Conservation (phyloP, 805 yeast species). For the Starmerella powellii region DNA sequence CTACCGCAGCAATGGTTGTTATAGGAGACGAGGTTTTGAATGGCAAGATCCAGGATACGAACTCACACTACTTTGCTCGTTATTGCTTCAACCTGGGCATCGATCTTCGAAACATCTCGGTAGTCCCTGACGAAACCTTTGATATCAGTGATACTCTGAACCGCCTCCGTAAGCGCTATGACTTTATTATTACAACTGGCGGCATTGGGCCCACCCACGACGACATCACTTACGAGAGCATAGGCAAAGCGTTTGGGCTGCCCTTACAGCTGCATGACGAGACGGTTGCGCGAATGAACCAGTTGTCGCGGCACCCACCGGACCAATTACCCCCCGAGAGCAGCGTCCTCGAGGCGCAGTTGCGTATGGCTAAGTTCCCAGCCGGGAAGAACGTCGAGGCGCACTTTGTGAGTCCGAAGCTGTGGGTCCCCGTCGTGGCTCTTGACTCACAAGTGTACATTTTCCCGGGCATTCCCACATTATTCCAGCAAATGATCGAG, state of each 20-base stretch:
- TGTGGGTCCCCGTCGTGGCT: conserved; percentile 79
- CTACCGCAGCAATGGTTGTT: conserved; percentile 32
- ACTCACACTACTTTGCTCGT: conserved; percentile 59
- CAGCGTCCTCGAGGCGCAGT: conserved; percentile 47
- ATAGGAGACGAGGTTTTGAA: conserved; percentile 85
- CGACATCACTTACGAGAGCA: conserved; percentile 67
- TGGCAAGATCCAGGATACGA: conserved; percentile 72
- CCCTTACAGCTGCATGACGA: conserved; percentile 42
- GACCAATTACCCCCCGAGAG: conserved; percentile 9
- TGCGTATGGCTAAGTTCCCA: conserved; percentile 75
- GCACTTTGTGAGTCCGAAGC: conserved; percentile 36
- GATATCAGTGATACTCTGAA: conserved; percentile 49
- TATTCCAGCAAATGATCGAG: conserved; percentile 46
- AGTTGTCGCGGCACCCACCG: conserved; percentile 25
- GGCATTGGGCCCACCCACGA: conserved; percentile 85
- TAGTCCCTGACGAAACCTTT: conserved; percentile 62
- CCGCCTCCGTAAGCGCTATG: conserved; percentile 41
- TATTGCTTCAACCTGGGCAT: conserved; percentile 58
- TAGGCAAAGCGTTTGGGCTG: conserved; percentile 53
- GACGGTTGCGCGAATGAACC: conserved; percentile 49
- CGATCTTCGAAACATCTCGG: conserved; percentile 51
- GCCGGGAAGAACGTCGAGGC: conserved; percentile 28
- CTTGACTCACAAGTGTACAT: conserved; percentile 54
- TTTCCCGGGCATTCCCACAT: conserved; percentile 73
- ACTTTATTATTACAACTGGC: conserved; percentile 59